These are phyloP conservation scores for Leishmania martiniquensis DNA, from an alignment of 208 protist species.

Conservation along the genomic window DNA sequence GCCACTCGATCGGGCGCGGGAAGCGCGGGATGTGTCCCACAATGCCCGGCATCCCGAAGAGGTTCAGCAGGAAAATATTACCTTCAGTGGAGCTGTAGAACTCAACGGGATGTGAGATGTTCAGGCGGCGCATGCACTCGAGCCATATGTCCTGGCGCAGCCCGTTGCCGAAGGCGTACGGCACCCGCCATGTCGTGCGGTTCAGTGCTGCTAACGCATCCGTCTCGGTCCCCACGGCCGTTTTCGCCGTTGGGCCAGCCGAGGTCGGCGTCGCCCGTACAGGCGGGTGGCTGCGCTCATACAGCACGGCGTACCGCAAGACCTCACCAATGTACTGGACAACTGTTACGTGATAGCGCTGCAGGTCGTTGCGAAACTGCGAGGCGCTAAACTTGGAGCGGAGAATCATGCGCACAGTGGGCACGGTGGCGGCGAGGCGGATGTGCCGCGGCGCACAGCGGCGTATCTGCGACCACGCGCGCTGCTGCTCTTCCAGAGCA, in stretches of 20 bases:
- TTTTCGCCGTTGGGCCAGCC: background rate
- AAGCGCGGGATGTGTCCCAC: conserved; percentile 67
- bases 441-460: conserved; percentile 6
- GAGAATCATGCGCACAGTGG: conserved; percentile 65
- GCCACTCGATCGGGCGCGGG: conserved; percentile 31
- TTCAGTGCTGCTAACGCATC: conserved; percentile 15
- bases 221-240: conserved; percentile 6
- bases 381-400: conserved; percentile 71
- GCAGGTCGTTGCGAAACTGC: conserved; percentile 65
- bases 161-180: conserved; percentile 90
- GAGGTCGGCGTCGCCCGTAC: background rate
- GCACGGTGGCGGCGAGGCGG: conserved; percentile 14
- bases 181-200: conserved; percentile 52
- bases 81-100: conserved; percentile 92
- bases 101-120: conserved; percentile 66
- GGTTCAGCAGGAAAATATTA: conserved; percentile 70
- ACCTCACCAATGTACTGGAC: conserved; percentile 94
- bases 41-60: conserved; percentile 51
- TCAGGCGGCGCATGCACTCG: conserved; percentile 50
- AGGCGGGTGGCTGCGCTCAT: conserved; percentile 35
- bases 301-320: conserved; percentile 73
- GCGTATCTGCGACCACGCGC: conserved; percentile 20
- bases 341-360: conserved; percentile 70
- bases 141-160: conserved; percentile 88
- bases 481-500: conserved; percentile 61